A percentile compares a stretch with the other conserved stretches of the same genome.
These are phyloP conservation scores for Aspergillus thermomutatus DNA, from an alignment of 2,329 filamentous ascomycete genomes.

Conservation along the genomic window DNA sequence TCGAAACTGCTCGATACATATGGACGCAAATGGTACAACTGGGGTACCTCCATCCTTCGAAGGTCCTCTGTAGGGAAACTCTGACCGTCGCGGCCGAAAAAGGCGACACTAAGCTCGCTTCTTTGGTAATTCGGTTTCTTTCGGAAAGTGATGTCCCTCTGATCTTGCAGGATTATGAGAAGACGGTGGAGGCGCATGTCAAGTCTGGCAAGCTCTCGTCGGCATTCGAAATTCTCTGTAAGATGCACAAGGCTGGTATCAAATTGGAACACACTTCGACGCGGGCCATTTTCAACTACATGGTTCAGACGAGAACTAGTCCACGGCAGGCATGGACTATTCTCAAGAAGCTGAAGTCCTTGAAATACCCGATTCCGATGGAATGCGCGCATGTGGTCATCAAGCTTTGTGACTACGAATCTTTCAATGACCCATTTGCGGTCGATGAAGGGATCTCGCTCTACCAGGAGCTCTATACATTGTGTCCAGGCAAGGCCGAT, in stretches of 20 bases:
- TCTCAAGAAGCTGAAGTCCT: slow-evolving; percentile 54
- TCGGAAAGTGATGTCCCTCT: slow-evolving; percentile 55
- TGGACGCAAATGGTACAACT: slow-evolving; percentile 67
- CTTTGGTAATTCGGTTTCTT: slow-evolving; percentile 66
- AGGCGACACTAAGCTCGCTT: slow-evolving; percentile 66
- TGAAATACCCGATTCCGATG: slow-evolving; percentile 49
- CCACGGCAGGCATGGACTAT: slow-evolving; percentile 53
- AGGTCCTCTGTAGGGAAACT: slow-evolving; percentile 64
- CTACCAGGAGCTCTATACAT: slow-evolving; percentile 59
- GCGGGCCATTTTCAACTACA: slow-evolving; percentile 56
- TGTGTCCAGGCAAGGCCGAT: slow-evolving; percentile 46
- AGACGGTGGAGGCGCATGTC: slow-evolving; percentile 69
- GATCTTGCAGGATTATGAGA: slow-evolving; percentile 71
- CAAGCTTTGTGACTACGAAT: slow-evolving; percentile 47
- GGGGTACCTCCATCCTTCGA: slow-evolving; percentile 58
- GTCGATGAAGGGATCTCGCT: slow-evolving; percentile 54
- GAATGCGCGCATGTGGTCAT: slow-evolving; percentile 49
- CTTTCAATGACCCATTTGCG: slow-evolving; percentile 27
- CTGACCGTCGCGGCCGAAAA: slow-evolving; percentile 68
- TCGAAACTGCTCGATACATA: slow-evolving; percentile 62
- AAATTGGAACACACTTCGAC: slow-evolving; percentile 59
- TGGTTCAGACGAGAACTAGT: slow-evolving; percentile 49
- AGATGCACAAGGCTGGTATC: slow-evolving; percentile 67
- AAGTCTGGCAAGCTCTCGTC: slow-evolving; percentile 58
- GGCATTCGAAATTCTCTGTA: slow-evolving; percentile 66